Conservation (phyloP, 2,329 filamentous ascomycete species). For the Phyllosticta paracitricarpa region DNA sequence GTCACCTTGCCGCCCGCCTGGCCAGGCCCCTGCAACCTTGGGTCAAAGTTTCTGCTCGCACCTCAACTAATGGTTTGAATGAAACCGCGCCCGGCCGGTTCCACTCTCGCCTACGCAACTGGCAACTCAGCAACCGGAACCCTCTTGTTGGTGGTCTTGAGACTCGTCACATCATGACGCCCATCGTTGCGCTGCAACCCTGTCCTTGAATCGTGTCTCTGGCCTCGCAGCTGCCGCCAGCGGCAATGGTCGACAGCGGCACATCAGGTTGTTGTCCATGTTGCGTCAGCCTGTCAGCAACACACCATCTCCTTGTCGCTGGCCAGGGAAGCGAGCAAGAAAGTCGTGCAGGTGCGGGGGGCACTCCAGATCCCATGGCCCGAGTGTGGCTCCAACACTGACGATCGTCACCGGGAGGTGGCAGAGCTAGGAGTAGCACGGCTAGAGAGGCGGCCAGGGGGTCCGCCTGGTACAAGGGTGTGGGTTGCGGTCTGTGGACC, state of each 20-base stretch:
- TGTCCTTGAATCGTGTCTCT: constrained; percentile 2
- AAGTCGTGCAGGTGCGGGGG: constrained; percentile 2
- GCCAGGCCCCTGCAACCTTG: not conserved
- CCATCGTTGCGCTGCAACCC: not conserved
- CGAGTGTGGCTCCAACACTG: not conserved
- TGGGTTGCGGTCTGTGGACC: constrained; percentile 5
- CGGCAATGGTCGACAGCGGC: not conserved
- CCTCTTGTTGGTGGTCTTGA: not conserved
- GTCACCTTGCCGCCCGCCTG: not conserved
- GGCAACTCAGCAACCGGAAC: not conserved
- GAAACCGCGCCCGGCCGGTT: constrained; percentile 4
- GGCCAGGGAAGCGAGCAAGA: constrained; percentile 6
- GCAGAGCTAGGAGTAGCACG: not conserved
- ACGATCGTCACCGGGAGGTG: not conserved
- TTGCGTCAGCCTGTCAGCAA: constrained; percentile 9
- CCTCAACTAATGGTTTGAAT: constrained; percentile 3
- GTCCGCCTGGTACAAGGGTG: not conserved
- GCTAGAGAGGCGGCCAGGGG: not conserved
- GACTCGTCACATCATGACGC: constrained; percentile 3
- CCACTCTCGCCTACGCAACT: not conserved
- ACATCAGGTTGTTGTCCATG: not conserved
- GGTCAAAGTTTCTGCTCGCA: not conserved
- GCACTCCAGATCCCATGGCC: constrained; percentile 5
- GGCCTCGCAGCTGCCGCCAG: not conserved
- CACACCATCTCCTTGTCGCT: not conserved